A percentile compares a stretch with the other conserved stretches of the same genome.
Conservation (phyloP, 192 early-diverging fungal genomes). For the Diversispora epigaea region DNA sequence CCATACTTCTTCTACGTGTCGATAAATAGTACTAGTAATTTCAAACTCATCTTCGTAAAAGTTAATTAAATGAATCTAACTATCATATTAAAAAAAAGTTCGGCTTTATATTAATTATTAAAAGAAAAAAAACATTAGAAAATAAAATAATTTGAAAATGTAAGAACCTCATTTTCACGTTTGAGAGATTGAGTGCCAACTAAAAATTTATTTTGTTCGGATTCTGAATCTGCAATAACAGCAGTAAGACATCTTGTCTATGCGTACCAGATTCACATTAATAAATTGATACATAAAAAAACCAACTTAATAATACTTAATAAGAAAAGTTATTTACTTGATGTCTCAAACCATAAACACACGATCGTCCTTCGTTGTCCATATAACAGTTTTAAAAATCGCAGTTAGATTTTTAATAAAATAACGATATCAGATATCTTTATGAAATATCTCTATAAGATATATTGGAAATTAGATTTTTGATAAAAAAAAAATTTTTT, state of each 20-base stretch:
- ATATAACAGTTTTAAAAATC: neutral
- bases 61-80: constrained; percentile 68
- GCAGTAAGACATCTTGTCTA: constrained; percentile 64
- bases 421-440: no score
- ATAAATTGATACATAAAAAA: neutral
- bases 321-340: constrained; percentile 49
- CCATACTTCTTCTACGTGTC: constrained; percentile 67
- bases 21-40: constrained; percentile 56
- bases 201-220: constrained; percentile 70
- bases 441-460: no score
- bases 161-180: constrained; percentile 59
- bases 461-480: no score
- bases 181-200: constrained; percentile 65
- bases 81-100: neutral
- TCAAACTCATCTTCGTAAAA: constrained; percentile 74
- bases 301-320: neutral
- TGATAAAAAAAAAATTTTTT: neutral
- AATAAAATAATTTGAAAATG: neutral
- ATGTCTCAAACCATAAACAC: constrained; percentile 64
- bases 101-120: neutral
- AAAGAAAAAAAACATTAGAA: neutral
- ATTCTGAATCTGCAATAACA: constrained; percentile 56
- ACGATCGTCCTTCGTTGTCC: constrained; percentile 39
- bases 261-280: neutral
- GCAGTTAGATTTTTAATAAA: neutral